Percentiles rank a stretch among this genome's conserved stretches.
Evolutionary conservation across 805 yeast species (phyloP).

Genomic region (Ogataea neopini): DNA sequence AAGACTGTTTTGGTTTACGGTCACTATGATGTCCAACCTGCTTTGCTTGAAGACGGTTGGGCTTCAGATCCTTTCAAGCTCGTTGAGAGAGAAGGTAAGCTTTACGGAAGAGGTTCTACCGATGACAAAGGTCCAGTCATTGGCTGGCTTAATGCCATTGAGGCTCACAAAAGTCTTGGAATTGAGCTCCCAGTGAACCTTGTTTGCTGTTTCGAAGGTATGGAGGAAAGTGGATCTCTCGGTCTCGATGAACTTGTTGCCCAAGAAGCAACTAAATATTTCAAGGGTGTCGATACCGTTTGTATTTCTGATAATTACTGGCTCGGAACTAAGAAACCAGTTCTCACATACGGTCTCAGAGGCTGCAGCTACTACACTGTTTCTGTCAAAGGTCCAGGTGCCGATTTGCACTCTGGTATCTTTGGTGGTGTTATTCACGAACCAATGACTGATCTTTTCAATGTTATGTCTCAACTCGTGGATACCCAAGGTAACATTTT

Average conservation of each 20-base stretch:
- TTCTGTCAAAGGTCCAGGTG: slow-evolving; percentile 84
- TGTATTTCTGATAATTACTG: slow-evolving; percentile 97
- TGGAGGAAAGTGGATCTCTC: slow-evolving; percentile 97
- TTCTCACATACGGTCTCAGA: slow-evolving; percentile 94
- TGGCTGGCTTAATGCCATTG: slow-evolving; percentile 92
- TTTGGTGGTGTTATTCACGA: slow-evolving; percentile 98
- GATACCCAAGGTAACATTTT: slow-evolving; percentile 78
- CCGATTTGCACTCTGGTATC: slow-evolving; percentile 96
- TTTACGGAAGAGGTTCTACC: slow-evolving; percentile 92
- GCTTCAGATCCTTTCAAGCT: slow-evolving; percentile 84
- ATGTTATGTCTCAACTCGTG: slow-evolving; percentile 75
- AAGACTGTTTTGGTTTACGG: slow-evolving; percentile 92
- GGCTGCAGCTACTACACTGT: slow-evolving; percentile 94
- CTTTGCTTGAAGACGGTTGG: slow-evolving; percentile 93
- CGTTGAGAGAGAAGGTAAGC: slow-evolving; percentile 63
- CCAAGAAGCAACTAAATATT: slow-evolving; percentile 74
- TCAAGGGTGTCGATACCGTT: slow-evolving; percentile 88
- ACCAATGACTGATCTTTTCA: slow-evolving; percentile 91
- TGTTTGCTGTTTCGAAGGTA: slow-evolving; percentile 93
- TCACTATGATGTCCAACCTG: slow-evolving; percentile 99
- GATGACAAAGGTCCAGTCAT: slow-evolving; percentile 98
- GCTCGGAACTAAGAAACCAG: slow-evolving; percentile 97
- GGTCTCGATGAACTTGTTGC: slow-evolving; percentile 86
- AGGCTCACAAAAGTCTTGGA: slow-evolving; percentile 85
- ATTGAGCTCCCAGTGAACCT: slow-evolving; percentile 91